phyloP scores from a whole-genome alignment of 108 stramenopile species.

The Heterococcus sp. region DNA sequence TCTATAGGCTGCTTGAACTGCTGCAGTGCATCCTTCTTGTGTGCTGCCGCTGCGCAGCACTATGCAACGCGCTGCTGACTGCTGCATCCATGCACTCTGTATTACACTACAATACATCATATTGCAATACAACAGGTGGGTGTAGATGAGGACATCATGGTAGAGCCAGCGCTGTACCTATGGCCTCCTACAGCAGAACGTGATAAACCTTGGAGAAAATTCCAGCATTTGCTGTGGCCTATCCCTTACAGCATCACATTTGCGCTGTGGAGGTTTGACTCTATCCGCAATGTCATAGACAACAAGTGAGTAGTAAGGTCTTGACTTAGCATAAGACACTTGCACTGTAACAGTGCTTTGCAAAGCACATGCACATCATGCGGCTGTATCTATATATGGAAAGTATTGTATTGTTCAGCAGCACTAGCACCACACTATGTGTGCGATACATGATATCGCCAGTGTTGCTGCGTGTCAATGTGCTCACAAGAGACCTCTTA shows the following conservation, averaged over 20 bases:
- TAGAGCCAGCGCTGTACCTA: slow-evolving; percentile 77
- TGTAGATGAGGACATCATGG: slow-evolving; percentile 86
- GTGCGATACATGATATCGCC: neutral
- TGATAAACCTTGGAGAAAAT: slow-evolving; percentile 79
- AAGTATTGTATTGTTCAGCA: too few relatives aligned
- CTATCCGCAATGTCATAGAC: slow-evolving; percentile 71
- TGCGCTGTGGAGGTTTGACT: slow-evolving; percentile 80
- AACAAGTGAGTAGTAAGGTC: slow-evolving; percentile 17
- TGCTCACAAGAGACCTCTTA: too few relatives aligned
- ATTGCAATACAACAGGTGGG: too few relatives aligned
- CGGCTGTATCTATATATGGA: too few relatives aligned
- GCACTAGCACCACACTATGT: neutral
- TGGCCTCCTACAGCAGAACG: slow-evolving; percentile 76
- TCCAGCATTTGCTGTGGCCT: slow-evolving; percentile 75
- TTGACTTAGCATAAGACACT: neutral
- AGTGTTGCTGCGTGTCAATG: too few relatives aligned
- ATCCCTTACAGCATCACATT: slow-evolving; percentile 79
- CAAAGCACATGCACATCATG: too few relatives aligned
- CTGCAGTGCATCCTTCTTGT: too few relatives aligned
- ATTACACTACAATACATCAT: too few relatives aligned
- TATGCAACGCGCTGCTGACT: too few relatives aligned
- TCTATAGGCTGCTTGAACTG: too few relatives aligned
- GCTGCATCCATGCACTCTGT: too few relatives aligned
- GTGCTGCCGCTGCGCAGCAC: too few relatives aligned
- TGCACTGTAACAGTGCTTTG: neutral